Evolutionary conservation across 2,329 filamentous ascomycete genomes (phyloP).

Genomic region (Leptodontidium sp.): DNA sequence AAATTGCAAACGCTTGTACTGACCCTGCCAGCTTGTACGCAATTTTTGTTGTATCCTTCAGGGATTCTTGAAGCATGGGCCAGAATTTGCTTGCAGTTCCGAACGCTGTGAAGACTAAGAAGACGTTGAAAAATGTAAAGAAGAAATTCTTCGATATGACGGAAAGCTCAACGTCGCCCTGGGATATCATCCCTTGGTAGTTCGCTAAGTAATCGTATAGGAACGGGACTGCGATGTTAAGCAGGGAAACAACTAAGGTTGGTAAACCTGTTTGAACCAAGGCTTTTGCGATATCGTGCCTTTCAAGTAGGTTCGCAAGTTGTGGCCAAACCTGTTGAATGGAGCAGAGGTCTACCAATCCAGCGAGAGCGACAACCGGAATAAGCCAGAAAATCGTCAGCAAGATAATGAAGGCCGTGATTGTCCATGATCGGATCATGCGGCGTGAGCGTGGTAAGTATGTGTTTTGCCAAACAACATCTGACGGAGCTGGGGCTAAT

Average conservation of each 20-base stretch:
- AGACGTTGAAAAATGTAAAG: constrained; percentile 99
- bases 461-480: constrained; percentile 95
- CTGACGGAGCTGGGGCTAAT: constrained; percentile 84
- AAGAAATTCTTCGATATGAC: constrained; percentile 99
- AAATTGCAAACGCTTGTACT: constrained; percentile 77
- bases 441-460: constrained; percentile 80
- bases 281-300: constrained; percentile 74
- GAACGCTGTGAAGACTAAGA: constrained; percentile 91
- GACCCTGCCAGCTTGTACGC: constrained; percentile 78
- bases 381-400: constrained; percentile 90
- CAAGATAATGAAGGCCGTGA: constrained; percentile 83
- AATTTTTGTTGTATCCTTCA: constrained; percentile 82
- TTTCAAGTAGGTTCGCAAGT: constrained; percentile 71
- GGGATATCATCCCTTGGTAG: constrained; percentile 92
- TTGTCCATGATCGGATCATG: constrained; percentile 80
- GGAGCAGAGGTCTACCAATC: constrained; percentile 80
- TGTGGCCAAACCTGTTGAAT: constrained; percentile 77
- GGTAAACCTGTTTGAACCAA: constrained; percentile 89
- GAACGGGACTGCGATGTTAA: constrained; percentile 91
- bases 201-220: constrained; percentile 94
- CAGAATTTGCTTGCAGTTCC: constrained; percentile 81
- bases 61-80: constrained; percentile 73
- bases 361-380: constrained; percentile 80
- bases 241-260: constrained; percentile 82
- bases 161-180: constrained; percentile 92